Evolutionary conservation across 1,284 basidiomycete species (phyloP), one percentile per base, ranked within the genome.

Genomic region (Leucoagaricus sp.): DNA sequence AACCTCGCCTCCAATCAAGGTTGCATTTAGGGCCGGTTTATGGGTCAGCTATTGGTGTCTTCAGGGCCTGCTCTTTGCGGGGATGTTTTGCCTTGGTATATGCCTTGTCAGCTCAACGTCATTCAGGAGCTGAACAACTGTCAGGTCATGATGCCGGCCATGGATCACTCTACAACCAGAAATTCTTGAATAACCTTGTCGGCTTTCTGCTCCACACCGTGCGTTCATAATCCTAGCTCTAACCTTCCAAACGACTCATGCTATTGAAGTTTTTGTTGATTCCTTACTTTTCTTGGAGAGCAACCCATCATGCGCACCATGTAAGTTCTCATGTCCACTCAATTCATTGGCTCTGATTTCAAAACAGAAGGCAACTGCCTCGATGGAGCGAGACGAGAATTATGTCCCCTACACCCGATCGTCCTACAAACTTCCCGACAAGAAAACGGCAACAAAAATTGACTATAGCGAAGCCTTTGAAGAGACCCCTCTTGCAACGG

Each of bases 401-500:
- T 83, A 81, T 58, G 75, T 83, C 2, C 82, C 82, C 8, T 75
- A 79, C 60, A 70, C 72, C 36, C 75, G 81, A 34, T 73, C 69
- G 55, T 67, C 77, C 55, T 78, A 69, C 64, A 72, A 74, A 28
- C 69, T 82, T 4, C 80, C 81, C 6, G 66, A 73, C 6, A 69
- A 74, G 63, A 69, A 74, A 55, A 68, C 64, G 26, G 77, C 77
- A 2, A 74, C 71, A 2, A 71, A 68, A 31, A 69, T 74, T 15
- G 78, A 82, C 65, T 82, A 82, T 61, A 71, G 73, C 17, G 81
- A 83, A 55, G 70, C 78, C 12, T 79, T 83, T 55, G 81, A 81
- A 58, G 82, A 94, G 71, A 89, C 91, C 19, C 91, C 91, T 1
- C 65, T 91, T 13, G 85, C 78, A 71, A 84, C 85, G 40, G 69